Percentiles rank a stretch among this genome's conserved stretches.
phyloP scores from a whole-genome alignment of 306 rosid genomes.

The Calophaca sinica region DNA sequence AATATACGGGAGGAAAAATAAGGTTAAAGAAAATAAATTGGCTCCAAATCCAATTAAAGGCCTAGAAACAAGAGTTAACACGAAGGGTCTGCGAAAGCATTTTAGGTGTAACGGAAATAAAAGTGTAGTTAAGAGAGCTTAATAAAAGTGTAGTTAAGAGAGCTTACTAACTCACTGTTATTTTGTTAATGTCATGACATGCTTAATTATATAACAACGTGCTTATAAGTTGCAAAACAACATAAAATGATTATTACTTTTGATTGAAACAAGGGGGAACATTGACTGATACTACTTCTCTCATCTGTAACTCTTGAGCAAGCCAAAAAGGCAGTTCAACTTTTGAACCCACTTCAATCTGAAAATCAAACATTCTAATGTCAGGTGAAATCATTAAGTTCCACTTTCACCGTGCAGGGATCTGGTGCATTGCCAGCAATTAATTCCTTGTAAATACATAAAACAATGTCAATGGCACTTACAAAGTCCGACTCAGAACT shows the following conservation, averaged over 20 bases:
- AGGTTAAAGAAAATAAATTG: conserved; percentile 24
- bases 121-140: conserved; percentile 34
- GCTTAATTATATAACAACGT: conserved; percentile 11
- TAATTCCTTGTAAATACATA: conserved; percentile 29
- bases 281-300: conserved; percentile 75
- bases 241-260: conserved; percentile 57
- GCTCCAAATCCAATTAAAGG: conserved; percentile 13
- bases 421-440: conserved; percentile 23
- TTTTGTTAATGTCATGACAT: conserved; percentile 19
- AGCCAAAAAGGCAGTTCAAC: conserved; percentile 98
- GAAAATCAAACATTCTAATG: conserved; percentile 50
- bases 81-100: conserved; percentile 11
- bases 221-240: conserved; percentile 23
- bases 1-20: conserved; percentile 1
- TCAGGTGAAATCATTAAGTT: conserved; percentile 45
- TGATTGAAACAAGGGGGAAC: conserved; percentile 84
- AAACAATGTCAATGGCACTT: conserved; percentile 48
- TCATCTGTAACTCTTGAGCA: conserved; percentile 75
- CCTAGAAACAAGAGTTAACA: conserved; percentile 1
- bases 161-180: conserved; percentile 23
- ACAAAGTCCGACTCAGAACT: conserved; percentile 78
- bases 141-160: conserved; percentile 21
- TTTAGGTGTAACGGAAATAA: neutral
- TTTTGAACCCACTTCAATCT: conserved; percentile 92
- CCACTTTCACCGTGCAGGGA: conserved; percentile 22